phyloP scores from a whole-genome alignment of 768 basidiomycete species.

The Pisolithus albus region DNA sequence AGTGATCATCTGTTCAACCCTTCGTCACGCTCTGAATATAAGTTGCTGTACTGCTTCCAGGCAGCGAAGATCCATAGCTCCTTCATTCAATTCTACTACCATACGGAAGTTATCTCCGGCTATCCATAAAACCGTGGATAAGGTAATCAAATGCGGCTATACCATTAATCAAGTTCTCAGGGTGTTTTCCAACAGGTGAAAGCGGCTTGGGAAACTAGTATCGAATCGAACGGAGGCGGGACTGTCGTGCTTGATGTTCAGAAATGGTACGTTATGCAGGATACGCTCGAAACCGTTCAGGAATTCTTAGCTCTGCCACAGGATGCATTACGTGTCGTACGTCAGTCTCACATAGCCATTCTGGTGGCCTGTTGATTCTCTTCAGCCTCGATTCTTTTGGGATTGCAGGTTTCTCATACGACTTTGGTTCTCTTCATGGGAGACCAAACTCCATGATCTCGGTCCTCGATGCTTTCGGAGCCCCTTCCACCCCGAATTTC shows the following conservation, averaged over 20 bases:
- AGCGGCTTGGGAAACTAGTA: constrained; percentile 23
- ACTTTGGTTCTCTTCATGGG: constrained; percentile 49
- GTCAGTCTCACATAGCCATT: background rate
- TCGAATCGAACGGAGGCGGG: constrained; percentile 13
- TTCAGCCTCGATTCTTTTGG: constrained; percentile 47
- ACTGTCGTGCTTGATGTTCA: constrained; percentile 31
- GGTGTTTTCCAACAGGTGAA: constrained; percentile 19
- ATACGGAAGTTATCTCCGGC: constrained; percentile 17
- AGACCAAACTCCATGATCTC: constrained; percentile 35
- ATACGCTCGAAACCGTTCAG: background rate
- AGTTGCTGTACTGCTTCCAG: constrained; percentile 1
- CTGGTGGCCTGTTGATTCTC: background rate
- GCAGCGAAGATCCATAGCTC: constrained; percentile 21
- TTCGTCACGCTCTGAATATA: background rate
- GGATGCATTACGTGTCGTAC: constrained; percentile 33
- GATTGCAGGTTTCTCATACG: constrained; percentile 52
- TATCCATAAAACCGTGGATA: constrained; percentile 24
- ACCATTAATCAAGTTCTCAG: constrained; percentile 1
- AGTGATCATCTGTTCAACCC: background rate
- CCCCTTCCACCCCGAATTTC: constrained; percentile 21
- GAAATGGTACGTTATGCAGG: constrained; percentile 17
- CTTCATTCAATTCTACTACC: constrained; percentile 20
- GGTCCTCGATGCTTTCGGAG: constrained; percentile 32
- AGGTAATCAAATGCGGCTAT: constrained; percentile 8
- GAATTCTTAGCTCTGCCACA: background rate